These are phyloP conservation scores for Cladophialophora chaetospira DNA, from an alignment of 2,329 filamentous ascomycete species.

Conservation along the genomic window DNA sequence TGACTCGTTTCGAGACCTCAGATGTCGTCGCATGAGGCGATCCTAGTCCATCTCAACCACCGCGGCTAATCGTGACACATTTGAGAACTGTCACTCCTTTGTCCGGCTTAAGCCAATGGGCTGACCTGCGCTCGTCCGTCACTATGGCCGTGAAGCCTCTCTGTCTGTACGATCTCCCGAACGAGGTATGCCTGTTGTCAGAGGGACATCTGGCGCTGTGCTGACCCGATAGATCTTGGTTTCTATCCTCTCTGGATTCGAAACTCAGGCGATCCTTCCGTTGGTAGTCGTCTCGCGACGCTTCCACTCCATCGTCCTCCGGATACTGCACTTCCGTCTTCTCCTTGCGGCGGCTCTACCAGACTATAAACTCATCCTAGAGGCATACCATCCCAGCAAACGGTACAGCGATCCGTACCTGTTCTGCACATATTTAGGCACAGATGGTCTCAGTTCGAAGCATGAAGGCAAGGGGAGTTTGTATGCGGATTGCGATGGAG, in stretches of 20 bases:
- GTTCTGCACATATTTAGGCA: constrained; percentile 68
- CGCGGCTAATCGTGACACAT: neutral
- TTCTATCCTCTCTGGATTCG: constrained; percentile 52
- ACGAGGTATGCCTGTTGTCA: constrained; percentile 37
- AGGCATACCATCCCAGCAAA: constrained; percentile 74
- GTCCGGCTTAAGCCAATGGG: constrained; percentile 6
- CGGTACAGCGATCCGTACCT: constrained; percentile 69
- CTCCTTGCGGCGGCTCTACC: constrained; percentile 59
- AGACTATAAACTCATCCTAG: constrained; percentile 70
- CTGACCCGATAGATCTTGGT: constrained; percentile 51
- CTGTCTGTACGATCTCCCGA: constrained; percentile 36
- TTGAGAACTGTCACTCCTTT: neutral
- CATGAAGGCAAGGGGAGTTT: constrained; percentile 43
- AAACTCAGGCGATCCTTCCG: constrained; percentile 57
- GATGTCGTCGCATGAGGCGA: neutral
- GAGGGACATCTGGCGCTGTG: neutral
- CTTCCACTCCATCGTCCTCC: constrained; percentile 64
- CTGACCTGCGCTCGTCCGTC: neutral
- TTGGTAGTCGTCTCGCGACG: constrained; percentile 62
- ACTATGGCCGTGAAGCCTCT: constrained; percentile 12
- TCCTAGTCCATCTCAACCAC: neutral
- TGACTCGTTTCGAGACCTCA: neutral
- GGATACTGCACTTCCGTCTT: constrained; percentile 66
- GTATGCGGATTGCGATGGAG: constrained; percentile 38
- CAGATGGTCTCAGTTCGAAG: constrained; percentile 57